Base-by-base conservation (phyloP, 495 filamentous ascomycete genomes). In the Delitschia confertaspora region DNA sequence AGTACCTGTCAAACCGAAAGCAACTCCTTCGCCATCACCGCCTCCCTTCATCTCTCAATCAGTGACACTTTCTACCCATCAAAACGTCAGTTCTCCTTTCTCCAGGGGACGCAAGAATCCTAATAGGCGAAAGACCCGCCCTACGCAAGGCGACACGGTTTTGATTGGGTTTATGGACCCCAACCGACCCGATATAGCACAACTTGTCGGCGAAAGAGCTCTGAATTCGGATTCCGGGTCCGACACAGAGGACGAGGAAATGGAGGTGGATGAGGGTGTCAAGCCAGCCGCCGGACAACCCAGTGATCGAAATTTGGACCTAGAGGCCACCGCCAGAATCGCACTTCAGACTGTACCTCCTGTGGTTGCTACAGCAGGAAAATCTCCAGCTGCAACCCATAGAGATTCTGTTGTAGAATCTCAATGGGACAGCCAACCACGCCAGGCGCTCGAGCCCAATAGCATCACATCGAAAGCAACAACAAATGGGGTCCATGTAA, bases 141-240 rank as follows among this genome's bases (percentile, higher is more conserved):
- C 60, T 23, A 56, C 45, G 27, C 57, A 58, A 48, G 57, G 57
- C 5, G 57, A 62, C 42, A 42, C 39, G 6, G 60, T 62, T 10
- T 52, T 62, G 16, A 32, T 60, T 18, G 46, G 43, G 36, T 40
- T 42, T 20, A 47, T 60, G 45, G 55, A 48, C 26, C 55, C 57
- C 14, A 55, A 60, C 39, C 55, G 42, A 19, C 57, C 55, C 10
- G 60, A 62, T 27, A 58, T 62, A 27, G 54, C 60, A 34, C 35
- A 37, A 33, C 24, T 39, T 35, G 57, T 45, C 26, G 57, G 50
- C 18, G 47, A 51, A 57, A 21, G 24, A 42, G 45, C 54, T 16
- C 33, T 60, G 10, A 49, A 55, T 33, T 55, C 55, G 4, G 55
- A 46, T 25, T 53, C 51, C 17, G 52, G 44, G 16, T 59, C 52